Base-by-base conservation (phyloP, 2,329 filamentous ascomycete genomes). In the Trichoderma polysporum region DNA sequence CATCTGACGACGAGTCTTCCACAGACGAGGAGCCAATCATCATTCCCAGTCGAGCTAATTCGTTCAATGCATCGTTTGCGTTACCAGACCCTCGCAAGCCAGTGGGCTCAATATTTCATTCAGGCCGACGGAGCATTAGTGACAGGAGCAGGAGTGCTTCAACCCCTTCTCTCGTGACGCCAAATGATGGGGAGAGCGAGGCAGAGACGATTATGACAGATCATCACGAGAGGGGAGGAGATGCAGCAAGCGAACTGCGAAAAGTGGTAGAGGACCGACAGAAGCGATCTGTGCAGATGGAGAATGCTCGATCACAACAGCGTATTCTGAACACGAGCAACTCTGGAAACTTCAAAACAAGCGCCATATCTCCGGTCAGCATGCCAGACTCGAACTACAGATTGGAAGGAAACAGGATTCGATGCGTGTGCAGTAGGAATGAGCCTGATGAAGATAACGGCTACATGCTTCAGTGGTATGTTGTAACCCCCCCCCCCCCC, bases 381-480 rank as follows among this genome's bases (percentile, higher is more conserved):
- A 71, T 84, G 53, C 83, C 81, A 27, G 84, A 85, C 37, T 79
- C 79, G 57, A 84, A 82, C 71, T 79, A 80, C 2, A 77, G 77
- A 37, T 75, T 75, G 25, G 77, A 80, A 27, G 78, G 76, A 52
- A 79, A 80, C 50, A 78, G 77, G 25, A 81, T 89, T 35, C 81
- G 87, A 68, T 90, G 88, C 71, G 79, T 88, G 19, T 90, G 88
- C 74, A 81, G 82, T 66, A 76, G 77, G 61, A 80, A 74, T 68
- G 77, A 79, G 60, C 74, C 76, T 37, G 81, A 83, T 50, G 80
- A 82, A 53, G 80, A 82, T 58, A 81, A 84, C 70, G 80, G 79
- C 67, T 87, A 87, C 70, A 84, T 90, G 83, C 82, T 90, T 67
- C 86, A 88, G 76, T 90, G 88, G 88, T 90, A 81, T 68, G 84